Evolutionary conservation across 345 rosid genomes (phyloP), one percentile per base, ranked within the genome.

Genomic region (Stellera chamaejasme): DNA sequence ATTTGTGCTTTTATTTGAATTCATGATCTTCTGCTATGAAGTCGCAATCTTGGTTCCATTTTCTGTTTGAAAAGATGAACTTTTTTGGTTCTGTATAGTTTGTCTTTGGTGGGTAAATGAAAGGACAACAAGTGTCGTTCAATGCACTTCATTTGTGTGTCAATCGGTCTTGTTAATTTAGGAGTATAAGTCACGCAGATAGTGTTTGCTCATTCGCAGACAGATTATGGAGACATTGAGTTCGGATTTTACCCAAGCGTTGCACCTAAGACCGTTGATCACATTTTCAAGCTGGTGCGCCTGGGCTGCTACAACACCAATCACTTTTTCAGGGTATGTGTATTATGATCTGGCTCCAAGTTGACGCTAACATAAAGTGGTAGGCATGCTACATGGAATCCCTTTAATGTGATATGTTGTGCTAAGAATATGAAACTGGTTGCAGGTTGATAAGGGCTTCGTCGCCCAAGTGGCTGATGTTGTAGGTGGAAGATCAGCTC

Each of bases 401-500:
- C 23, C 43, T 58, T 11, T 51, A 45, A 36, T 32, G 48, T 41
- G 58, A 41, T n/a, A 19, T 5, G 13, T 59, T 53, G 44, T 48
- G 6, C 14, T 46, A 7, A 6, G 51, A 11, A 28, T n/a, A 16
- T 13, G 10, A 42, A 19, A 13, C 50, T 65, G 45, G 4, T 56
- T 66, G 56, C 66, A 93, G 97, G 91, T 93, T 58, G 99, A 93
- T 74, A 87, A 74, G 67, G 94, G 99, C 2, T 89, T 93, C 76
- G 97, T 93, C 61, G 94, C 96, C 59, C 99, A 88, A 88, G 97
- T 93, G 50, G 99, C 95, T 11, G 99, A 86, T 75, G 99, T 92
- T 36, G 80, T 69, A 0, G 69, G 62, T 39, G 97, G 91, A 43
- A 60, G 98, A 59, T 79, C 81, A 13, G 97, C 97, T 32, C 91